Evolutionary conservation across 495 filamentous ascomycete genomes (phyloP), one percentile per base, ranked within the genome.

Genomic region (Podospora comata): DNA sequence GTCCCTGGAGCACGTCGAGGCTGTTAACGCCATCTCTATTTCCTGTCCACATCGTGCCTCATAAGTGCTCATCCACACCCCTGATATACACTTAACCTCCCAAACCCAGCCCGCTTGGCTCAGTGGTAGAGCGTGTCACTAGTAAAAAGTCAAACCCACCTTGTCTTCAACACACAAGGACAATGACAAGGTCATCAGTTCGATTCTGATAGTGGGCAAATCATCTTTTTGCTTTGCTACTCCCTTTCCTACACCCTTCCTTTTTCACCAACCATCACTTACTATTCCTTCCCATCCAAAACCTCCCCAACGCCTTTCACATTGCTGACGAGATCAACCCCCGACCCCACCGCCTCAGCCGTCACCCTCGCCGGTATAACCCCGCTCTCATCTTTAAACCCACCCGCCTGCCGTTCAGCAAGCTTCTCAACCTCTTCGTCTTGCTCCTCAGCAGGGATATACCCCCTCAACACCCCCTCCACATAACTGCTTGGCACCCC

Each of bases 401-500:
- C 58, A 39, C 62, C 39, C 27, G 64, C 72, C 64, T 72, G 65
- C 67, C 59, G 67, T 62, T 23, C 5, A 11, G 67, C 68, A 16
- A 67, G 27, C 27, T 30, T 30, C 62, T 28, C 3, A 16, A 39
- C 59, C 44, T 34, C 34, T 16, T n/a, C 34, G 7, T 3, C 9
- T 11, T 48, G 7, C 61, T 18, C 58, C 48, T 70, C 64, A 2
- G 20, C 65, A 1, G 75, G 74, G 27, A 77, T 69, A n/a, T 72
- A 76, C 63, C 23, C 26, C 59, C 71, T 67, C 60, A 77, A 2
- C 32, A 77, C 73, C 4, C 13, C 7, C 0, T 76, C 64, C 20
- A 82, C 75, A 68, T 80, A 82, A 2, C 20, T 4, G 53, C 28
- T 13, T 1, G 78, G 79, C 44, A 83, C 61, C 2, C 74, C 74